Evolutionary conservation across 805 yeast species (phyloP).

Genomic region (Yarrowia yakushimensis): DNA sequence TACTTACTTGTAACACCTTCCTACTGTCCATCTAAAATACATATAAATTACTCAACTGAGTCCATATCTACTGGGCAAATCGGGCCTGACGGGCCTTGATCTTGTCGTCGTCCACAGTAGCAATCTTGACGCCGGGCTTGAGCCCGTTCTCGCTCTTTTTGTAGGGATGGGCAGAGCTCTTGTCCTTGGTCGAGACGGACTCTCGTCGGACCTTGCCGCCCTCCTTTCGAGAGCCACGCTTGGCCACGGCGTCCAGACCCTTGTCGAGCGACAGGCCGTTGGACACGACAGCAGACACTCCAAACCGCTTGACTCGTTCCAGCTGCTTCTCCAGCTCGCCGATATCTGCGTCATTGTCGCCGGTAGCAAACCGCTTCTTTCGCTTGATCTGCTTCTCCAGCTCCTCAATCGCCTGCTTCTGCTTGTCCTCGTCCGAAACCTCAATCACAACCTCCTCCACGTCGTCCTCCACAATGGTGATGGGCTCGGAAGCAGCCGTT

Average conservation of each 20-base stretch:
- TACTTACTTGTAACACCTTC: not conserved
- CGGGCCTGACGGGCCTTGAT: constrained; percentile 30
- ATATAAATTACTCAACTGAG: constrained; percentile 6
- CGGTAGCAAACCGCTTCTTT: constrained; percentile 71
- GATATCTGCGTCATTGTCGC: constrained; percentile 43
- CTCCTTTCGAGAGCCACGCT: not conserved
- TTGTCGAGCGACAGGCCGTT: not conserved
- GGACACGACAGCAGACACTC: constrained; percentile 36
- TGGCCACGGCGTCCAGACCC: not conserved
- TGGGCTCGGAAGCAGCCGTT: constrained; percentile 23
- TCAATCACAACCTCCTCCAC: constrained; percentile 30
- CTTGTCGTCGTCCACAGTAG: constrained; percentile 29
- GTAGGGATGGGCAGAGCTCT: constrained; percentile 5
- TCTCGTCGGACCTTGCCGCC: constrained; percentile 2
- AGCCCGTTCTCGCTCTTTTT: constrained; percentile 5
- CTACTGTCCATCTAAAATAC: constrained; percentile 4
- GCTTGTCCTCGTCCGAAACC: constrained; percentile 43
- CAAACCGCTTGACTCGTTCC: constrained; percentile 77
- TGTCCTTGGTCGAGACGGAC: not conserved
- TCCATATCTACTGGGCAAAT: constrained; percentile 25
- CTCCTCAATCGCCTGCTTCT: constrained; percentile 62
- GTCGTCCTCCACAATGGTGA: constrained; percentile 27
- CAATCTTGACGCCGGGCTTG: constrained; percentile 20
- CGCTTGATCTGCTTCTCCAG: constrained; percentile 65
- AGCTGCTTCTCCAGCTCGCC: constrained; percentile 58